Evolutionary conservation across 2,329 filamentous ascomycete species (phyloP), one percentile per base, ranked within the genome.

Genomic region (Raffaelea arxii): DNA sequence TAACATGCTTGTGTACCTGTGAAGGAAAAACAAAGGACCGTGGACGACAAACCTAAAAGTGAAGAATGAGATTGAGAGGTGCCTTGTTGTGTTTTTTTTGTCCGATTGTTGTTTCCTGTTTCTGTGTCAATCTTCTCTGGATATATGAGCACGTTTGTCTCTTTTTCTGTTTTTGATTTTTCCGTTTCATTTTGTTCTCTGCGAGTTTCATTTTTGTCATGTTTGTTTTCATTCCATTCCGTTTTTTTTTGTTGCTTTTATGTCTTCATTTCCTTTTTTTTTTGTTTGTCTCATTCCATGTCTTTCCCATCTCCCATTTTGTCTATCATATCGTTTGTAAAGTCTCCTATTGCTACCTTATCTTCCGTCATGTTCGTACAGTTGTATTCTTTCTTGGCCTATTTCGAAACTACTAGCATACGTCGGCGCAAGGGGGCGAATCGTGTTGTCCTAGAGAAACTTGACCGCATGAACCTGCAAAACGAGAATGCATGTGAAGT

Each of bases 381-480:
- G 22, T 38, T 27, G 6, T 38, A 11, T 38, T 44, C 12, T 25
- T 25, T 4, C 27, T 9, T 24, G 6, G 16, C 32, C 21, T 41
- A 7, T 41, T 35, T 23, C 27, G 21, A 22, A 21, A 25, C 39
- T 46, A 2, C 24, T 44, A 37, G 48, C 48, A 49, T 46, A 27
- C 14, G 35, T 25, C 25, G 44, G 47, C 47, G 47, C 39, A 43
- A 32, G 32, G 46, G 46, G n/a, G n/a, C 25, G 41, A 22, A 41
- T 21, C 36, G 37, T 44, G 40, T 36, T 44, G 25, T 24, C 36
- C 24, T 46, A 46, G 25, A n/a, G n/a, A n/a, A n/a, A n/a, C n/a
- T n/a, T n/a, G n/a, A n/a, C n/a, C n/a, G n/a, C n/a, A n/a, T n/a
- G n/a, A n/a, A n/a, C n/a, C n/a, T n/a, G n/a, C n/a, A 35, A 11